Base-by-base conservation (phyloP, 2,329 filamentous ascomycete genomes). In the Cladophialophora immunda region DNA sequence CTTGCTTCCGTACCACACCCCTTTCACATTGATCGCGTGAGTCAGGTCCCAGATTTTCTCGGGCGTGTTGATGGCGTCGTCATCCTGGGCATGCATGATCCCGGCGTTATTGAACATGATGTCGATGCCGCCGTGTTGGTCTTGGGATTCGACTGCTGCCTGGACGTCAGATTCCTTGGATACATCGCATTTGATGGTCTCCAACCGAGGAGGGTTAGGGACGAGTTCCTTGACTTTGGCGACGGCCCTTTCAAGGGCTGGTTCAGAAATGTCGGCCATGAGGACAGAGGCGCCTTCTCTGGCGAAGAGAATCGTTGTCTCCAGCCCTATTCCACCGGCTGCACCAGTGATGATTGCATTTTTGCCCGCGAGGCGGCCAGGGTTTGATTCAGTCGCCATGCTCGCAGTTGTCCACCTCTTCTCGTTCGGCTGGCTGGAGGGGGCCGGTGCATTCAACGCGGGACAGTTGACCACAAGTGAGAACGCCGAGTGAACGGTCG, bases 31-130 rank as follows among this genome's bases (percentile, higher is more conserved):
- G 84, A 97, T 96, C 78, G 88, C 89, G 69, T 97, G 93, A 4
- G 94, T 97, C 72, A 97, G 82, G 75, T 97, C 93, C 94, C 94
- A 97, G 83, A 97, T 94, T 74, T 88, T 89, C 82, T 97, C 93
- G 58, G 92, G 89, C 1, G 93, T 97, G 78, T 90, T 87, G 77
- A 96, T 83, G 57, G 94, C 93, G 78, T 93, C 90, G 76, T 87
- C 89, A 78, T 93, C 91, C 65, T 90, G 85, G 56, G 88, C 89
- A 82, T 97, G 94, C 94, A 97, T 97, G 80, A 97, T 97, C 63
- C 94, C 94, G 27, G 94, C 94, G 79, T 97, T 97, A 88, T 97
- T 97, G 89, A 97, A 97, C 75, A 97, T 92, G 76, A 97, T 84
- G 78, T 97, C 94, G 2, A 95, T 81, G 53, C 94, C 94, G 76